A percentile compares a stretch with the other conserved stretches of the same genome.
phyloP scores from a whole-genome alignment of 2,329 filamentous ascomycete species.

The Tolypocladium guangdongense region DNA sequence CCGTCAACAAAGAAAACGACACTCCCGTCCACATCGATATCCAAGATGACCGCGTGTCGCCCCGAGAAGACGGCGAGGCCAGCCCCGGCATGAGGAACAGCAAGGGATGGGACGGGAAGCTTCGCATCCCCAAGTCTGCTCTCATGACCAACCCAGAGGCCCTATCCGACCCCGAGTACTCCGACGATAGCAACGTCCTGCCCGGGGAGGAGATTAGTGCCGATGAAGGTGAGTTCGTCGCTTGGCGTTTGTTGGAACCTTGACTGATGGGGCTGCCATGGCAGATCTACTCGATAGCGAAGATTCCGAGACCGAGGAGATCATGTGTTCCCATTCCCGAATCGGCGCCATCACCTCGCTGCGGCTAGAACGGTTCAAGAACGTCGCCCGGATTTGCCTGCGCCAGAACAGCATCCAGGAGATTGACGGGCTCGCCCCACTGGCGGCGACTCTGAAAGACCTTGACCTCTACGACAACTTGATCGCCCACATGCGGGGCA shows the following conservation, averaged over 20 bases:
- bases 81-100: constrained; percentile 44
- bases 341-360: constrained; percentile 69
- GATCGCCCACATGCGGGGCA: constrained; percentile 72
- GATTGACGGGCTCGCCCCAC: constrained; percentile 60
- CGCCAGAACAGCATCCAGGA: constrained; percentile 82
- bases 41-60: constrained; percentile 28
- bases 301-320: constrained; percentile 56
- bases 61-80: constrained; percentile 27
- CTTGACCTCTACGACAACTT: constrained; percentile 96
- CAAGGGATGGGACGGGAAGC: constrained; percentile 76
- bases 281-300: constrained; percentile 51
- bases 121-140: constrained; percentile 53
- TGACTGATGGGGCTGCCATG: constrained; percentile 9
- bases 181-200: constrained; percentile 56
- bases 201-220: constrained; percentile 66
- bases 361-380: constrained; percentile 71
- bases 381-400: constrained; percentile 69
- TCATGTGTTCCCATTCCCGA: constrained; percentile 82
- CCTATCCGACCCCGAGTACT: constrained; percentile 76
- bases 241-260: neutral
- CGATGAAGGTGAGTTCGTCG: constrained; percentile 56
- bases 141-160: constrained; percentile 69
- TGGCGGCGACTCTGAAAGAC: constrained; percentile 62
- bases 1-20: constrained; percentile 25
- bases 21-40: constrained; percentile 37